Evolutionary conservation across 2,329 filamentous ascomycete genomes (phyloP), one percentile per base, ranked within the genome.

Genomic region (Neodidymelliopsis sp.): DNA sequence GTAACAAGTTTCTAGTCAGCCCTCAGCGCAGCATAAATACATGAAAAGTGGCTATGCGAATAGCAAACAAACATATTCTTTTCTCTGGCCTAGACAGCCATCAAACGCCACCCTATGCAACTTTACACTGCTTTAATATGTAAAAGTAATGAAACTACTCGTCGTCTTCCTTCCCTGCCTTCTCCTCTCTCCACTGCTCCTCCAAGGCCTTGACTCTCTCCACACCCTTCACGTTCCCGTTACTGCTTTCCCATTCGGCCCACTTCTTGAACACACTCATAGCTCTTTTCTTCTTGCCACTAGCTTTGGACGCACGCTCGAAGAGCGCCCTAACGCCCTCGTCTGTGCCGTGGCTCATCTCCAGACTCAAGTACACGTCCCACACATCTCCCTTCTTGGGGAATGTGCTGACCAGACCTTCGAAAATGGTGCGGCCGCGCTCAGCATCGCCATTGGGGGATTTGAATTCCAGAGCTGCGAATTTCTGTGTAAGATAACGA

Each of bases 361-460:
- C 94, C 46, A 97, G 81, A 68, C 96, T 91, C 1, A 97, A 76
- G 58, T 96, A 86, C 74, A 96, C 87, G 73, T 91, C 94, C 93
- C 93, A 97, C 40, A 97, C 79, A 70, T 97, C 91, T 51, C 91
- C 85, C 71, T 91, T 90, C 79, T 95, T 96, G 34, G 91, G 90
- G 78, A 88, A 96, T 4, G 88, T 87, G 25, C 85, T 83, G 6
- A 99, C 80, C 7, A 99, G 80, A 28, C 88, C 89, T 73, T 97
- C 93, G 64, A 97, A 97, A 67, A 97, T 87, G 19, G 95, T 99
- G 13, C 95, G 88, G 8, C 94, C 94, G 49, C 90, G 89, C 76
- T 99, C 95, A 2, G 91, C 79, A 63, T 95, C 90, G 44, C 92
- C 92, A 63, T 88, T 84, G 6, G 84, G 74, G 9, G 89, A 93